Evolutionary conservation across 345 rosid genomes (phyloP), one percentile per base, ranked within the genome.

Genomic region (Populus pruinosa): DNA sequence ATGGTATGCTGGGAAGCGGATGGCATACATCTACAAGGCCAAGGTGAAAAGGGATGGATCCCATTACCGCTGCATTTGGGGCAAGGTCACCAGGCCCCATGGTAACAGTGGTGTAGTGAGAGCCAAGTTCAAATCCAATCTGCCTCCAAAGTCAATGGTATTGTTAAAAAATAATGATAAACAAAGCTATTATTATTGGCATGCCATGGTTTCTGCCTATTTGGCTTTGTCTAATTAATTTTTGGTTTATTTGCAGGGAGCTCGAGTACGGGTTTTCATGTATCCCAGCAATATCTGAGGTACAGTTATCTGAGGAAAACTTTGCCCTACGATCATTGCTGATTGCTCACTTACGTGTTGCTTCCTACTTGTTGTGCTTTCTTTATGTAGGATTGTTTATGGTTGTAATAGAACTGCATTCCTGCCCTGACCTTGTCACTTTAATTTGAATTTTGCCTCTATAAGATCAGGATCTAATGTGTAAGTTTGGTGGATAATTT

Each of bases 1-100:
- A 23, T 59, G 64, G 64, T 59, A 59, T 59, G 64, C 64, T 23
- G 64, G 64, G 27, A 59, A 59, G 64, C 64, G 64, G 1, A 59
- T 59, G 64, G 64, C 64, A 59, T 59, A 59, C 64, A 59, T 59
- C 64, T 59, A 59, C 64, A 59, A 59, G 64, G 64, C 64, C 64
- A 59, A 59, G 64, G 64, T 59, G 64, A 59, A 59, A 25, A 23
- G 25, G 64, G 12, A 59, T 9, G 64, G 64, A 23, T 9, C 14
- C 29, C 64, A 59, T 25, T 59, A 59, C 23, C 64, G 64, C 29
- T 59, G 64, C 29, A 59, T 59, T 3, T 59, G 64, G 64, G 64
- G 64, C 64, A 59, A 59, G 64, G 64, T 59, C 64, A 59, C 29
- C 14, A 59, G 64, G 64, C 64, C 64, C n/a, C 64, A 59, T 59